Conservation (phyloP, 805 yeast species). For the Suhomyces sp. region DNA sequence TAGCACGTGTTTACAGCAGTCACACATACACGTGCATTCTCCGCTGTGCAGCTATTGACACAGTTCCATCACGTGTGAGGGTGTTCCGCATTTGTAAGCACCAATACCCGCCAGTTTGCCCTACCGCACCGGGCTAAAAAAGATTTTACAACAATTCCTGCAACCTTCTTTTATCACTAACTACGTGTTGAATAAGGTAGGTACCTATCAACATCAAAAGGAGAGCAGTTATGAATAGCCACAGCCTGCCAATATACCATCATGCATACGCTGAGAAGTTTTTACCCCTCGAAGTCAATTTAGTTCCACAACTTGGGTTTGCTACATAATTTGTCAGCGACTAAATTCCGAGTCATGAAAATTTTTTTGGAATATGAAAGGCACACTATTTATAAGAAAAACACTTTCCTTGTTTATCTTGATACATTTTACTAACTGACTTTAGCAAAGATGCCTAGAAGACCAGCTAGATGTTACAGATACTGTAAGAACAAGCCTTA, state of each 20-base stretch:
- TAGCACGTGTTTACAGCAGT: slow-evolving; percentile 1
- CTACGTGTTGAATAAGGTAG: slow-evolving; percentile 6
- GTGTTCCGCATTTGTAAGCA: neutral
- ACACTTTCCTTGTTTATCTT: neutral
- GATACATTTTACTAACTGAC: slow-evolving; percentile 21
- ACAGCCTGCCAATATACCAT: neutral
- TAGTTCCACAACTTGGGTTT: neutral
- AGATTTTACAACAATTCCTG: slow-evolving; percentile 1
- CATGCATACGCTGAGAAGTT: neutral
- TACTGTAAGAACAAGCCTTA: slow-evolving; percentile 99
- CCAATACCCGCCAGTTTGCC: neutral
- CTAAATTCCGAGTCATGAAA: neutral
- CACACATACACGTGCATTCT: neutral
- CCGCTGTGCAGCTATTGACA: neutral
- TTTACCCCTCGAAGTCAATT: neutral
- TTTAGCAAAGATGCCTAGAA: slow-evolving; percentile 91
- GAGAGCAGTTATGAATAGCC: neutral
- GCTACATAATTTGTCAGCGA: neutral
- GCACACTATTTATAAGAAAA: neutral
- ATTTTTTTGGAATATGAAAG: neutral
- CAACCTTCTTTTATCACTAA: slow-evolving; percentile 3
- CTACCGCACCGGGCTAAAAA: slow-evolving; percentile 1
- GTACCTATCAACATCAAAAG: neutral
- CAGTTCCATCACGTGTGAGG: neutral
- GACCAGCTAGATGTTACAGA: slow-evolving; percentile 99